Conservation (phyloP, 768 basidiomycete species). For the Podaxis sp. region DNA sequence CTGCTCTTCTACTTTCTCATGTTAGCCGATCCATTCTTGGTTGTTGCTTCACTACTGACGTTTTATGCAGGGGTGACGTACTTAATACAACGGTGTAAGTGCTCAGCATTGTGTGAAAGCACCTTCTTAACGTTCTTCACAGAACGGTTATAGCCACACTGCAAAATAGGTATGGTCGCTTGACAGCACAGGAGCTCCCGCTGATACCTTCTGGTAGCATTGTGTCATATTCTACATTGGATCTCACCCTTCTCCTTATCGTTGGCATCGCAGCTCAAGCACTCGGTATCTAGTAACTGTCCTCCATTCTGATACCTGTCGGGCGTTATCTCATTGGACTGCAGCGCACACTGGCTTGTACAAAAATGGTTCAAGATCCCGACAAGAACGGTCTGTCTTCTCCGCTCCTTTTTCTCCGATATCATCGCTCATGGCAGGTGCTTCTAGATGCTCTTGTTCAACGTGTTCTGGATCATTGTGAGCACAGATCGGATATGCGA, state of each 20-base stretch:
- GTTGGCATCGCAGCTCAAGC: slow-evolving; percentile 66
- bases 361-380: slow-evolving; percentile 62
- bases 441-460: slow-evolving; percentile 66
- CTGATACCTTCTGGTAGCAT: slow-evolving; percentile 37
- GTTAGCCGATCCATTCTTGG: slow-evolving; percentile 32
- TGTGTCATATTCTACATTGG: slow-evolving; percentile 69
- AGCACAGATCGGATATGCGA: slow-evolving; percentile 14
- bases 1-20: slow-evolving; percentile 76
- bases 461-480: slow-evolving; percentile 70
- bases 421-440: neutral
- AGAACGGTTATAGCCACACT: slow-evolving; percentile 72
- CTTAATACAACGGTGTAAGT: slow-evolving; percentile 72
- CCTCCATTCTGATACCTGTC: neutral
- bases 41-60: neutral
- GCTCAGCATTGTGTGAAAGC: neutral
- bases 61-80: slow-evolving; percentile 59
- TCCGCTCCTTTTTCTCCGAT: slow-evolving; percentile 12
- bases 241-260: slow-evolving; percentile 63
- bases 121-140: neutral
- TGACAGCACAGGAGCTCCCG: neutral
- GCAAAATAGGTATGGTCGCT: slow-evolving; percentile 55
- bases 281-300: slow-evolving; percentile 62
- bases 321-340: neutral
- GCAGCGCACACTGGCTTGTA: slow-evolving; percentile 64
- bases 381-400: slow-evolving; percentile 51